Conservation (phyloP, 192 early-diverging fungal genomes). For the Umbelopsis sp. region DNA sequence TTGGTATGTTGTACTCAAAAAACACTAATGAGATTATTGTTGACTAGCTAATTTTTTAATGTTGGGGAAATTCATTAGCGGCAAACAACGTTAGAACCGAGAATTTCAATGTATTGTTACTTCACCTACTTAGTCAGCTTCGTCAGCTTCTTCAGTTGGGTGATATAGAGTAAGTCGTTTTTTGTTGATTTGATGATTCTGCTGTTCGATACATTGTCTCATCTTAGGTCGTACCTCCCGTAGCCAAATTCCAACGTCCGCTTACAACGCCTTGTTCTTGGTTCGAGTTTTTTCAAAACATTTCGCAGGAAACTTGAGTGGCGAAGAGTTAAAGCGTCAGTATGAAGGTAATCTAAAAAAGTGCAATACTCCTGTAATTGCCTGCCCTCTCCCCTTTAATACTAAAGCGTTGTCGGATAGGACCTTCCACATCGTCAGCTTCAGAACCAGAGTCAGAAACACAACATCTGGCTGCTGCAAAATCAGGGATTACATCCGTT, state of each 20-base stretch:
- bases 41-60: background rate
- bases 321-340: slow-evolving; percentile 52
- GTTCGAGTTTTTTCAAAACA: slow-evolving; percentile 67
- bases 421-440: background rate
- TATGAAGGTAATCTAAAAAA: slow-evolving; percentile 50
- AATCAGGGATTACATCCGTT: slow-evolving; percentile 23
- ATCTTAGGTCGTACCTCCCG: background rate
- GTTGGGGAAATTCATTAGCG: slow-evolving; percentile 38
- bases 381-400: background rate
- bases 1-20: slow-evolving; percentile 46
- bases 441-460: background rate
- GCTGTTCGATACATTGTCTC: background rate
- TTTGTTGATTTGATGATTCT: background rate
- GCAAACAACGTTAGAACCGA: slow-evolving; percentile 62
- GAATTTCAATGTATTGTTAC: slow-evolving; percentile 67
- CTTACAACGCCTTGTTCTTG: slow-evolving; percentile 70
- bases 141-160: slow-evolving; percentile 54
- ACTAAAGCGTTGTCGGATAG: background rate
- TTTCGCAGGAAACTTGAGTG: slow-evolving; percentile 59
- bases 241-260: slow-evolving; percentile 61
- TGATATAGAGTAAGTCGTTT: slow-evolving; percentile 39
- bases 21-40: background rate
- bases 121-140: slow-evolving; percentile 63
- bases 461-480: background rate
- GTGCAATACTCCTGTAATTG: background rate